phyloP scores from a whole-genome alignment of 2,329 filamentous ascomycete species.

The Clonostachys rosea region DNA sequence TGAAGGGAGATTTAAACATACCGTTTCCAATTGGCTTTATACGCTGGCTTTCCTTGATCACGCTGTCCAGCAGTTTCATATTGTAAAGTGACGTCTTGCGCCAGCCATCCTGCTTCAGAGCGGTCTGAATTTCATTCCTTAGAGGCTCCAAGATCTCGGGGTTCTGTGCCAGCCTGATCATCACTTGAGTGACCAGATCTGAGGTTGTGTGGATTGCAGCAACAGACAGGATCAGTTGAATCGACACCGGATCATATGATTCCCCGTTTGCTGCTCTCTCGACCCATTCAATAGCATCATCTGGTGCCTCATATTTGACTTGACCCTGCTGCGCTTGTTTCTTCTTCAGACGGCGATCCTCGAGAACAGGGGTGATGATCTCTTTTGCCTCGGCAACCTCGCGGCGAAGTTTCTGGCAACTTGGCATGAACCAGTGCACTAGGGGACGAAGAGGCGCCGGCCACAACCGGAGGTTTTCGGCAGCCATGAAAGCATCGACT shows the following conservation, averaged over 20 bases:
- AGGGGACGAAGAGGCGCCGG: slow-evolving; percentile 38
- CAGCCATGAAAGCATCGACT: slow-evolving; percentile 24
- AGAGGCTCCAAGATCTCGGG: slow-evolving; percentile 26
- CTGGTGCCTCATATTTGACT: slow-evolving; percentile 26
- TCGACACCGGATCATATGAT: slow-evolving; percentile 5
- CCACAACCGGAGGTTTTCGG: slow-evolving; percentile 25
- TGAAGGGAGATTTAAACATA: slow-evolving; percentile 1
- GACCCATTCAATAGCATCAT: slow-evolving; percentile 50
- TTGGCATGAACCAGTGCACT: slow-evolving; percentile 35
- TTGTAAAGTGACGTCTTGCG: slow-evolving; percentile 35
- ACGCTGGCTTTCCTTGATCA: slow-evolving; percentile 45
- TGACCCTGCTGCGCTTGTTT: slow-evolving; percentile 4
- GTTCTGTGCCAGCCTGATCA: slow-evolving; percentile 30
- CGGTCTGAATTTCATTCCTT: slow-evolving; percentile 28
- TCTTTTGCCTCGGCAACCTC: slow-evolving; percentile 2
- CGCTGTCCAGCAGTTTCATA: slow-evolving; percentile 41
- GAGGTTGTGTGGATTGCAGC: slow-evolving; percentile 52
- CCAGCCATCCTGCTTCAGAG: slow-evolving; percentile 21
- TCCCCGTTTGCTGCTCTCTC: slow-evolving; percentile 33
- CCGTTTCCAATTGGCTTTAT: slow-evolving; percentile 31
- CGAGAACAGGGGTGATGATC: slow-evolving; percentile 30
- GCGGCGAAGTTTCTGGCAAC: slow-evolving; percentile 21
- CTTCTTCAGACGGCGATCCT: slow-evolving; percentile 35
- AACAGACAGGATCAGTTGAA: slow-evolving; percentile 23
- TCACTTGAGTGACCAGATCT: slow-evolving; percentile 10